Base-by-base conservation (phyloP, 1,284 basidiomycete species). In the Heterobasidion parviporum region DNA sequence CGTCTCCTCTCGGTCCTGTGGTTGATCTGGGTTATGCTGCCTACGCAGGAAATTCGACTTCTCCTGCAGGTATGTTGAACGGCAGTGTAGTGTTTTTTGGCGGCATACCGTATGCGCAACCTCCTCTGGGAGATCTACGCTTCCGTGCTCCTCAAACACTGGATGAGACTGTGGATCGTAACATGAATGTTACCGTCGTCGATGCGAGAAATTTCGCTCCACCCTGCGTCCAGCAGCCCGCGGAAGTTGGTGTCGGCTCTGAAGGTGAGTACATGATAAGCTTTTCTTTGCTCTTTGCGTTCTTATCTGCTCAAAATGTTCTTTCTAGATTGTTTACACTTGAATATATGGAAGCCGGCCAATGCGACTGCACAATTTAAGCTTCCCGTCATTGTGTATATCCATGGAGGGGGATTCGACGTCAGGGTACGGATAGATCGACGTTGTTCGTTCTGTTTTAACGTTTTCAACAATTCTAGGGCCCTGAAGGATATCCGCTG, bases 91-190 rank as follows among this genome's bases (percentile, higher is more conserved):
- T 70, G 4, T 77, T 76, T 61, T 78, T 72, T 60, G 68, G 80
- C n/a, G 78, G 77, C 1, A 72, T 82, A 56, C 80, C 77, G 0
- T 81, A 80, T 61, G 80, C 78, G 20, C 75, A 82, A 58, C 75
- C 80, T 26, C 81, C 81, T 2, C 54, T 81, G n/a, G 80, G 77
- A 7, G 65, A 77, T 26, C 66, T 74, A 52, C 72, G 80, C 10
- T 83, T 77, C 58, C 69, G 78, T 14, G 75, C 76, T 6, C 79
- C 80, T 7, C 57, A 76, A 14, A 72, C 72, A 33, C 63, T 82
- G 18, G 68, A 80, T 59, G 77, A 70, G 43, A 65, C 60, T 0
- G 69, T 26, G 59, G 63, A 14, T 14, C 14, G 4, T 15, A 53
- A 7, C 53, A 58, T 16, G 49, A 26, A 26, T 26, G 26, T 26